Evolutionary conservation across 2,329 filamentous ascomycete genomes (phyloP), one percentile per base, ranked within the genome.

Genomic region (Huntiella decipiens): DNA sequence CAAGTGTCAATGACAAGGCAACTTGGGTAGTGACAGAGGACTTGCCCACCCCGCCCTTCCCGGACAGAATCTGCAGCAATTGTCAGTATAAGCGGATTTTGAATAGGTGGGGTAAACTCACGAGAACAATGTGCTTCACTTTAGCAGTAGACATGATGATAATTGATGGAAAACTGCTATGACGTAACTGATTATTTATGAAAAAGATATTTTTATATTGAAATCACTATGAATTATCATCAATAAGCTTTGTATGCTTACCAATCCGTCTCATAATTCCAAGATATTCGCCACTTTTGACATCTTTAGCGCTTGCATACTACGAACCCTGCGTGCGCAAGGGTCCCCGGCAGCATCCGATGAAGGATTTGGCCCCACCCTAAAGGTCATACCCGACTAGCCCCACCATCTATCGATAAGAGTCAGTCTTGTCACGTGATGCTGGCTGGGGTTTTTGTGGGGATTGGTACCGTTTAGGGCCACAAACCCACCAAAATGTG

Each of bases 11-110:
- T 0, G 87, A 86, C 34, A 98, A 74, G 6, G 91, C 91, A 12
- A 98, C 77, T 61, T 98, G 91, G 1, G 88, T 92, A 1, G 91
- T 96, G n/a, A 95, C 79, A 44, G 86, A 94, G 38, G 88, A 96
- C 68, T 98, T 98, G 49, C 91, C 91, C 15, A 98, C 91, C 54
- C 91, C 91, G 57, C 91, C 91, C 71, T 98, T 98, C 55, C 91
- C 91, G 10, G 91, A 96, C 41, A 98, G 79, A 51, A 88, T 72
- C 72, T 76, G 22, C 22, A 28, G 22, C 22, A 46, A 35, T 13
- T 39, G 15, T 47, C n/a, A 33, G 33, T 35, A 35, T 49, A 46
- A 43, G 35, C 36, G 16, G 8, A n/a, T 4, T 28, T 17, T 3
- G 4, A 38, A 43, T 31, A 5, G 37, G 13, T 10, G 7, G 22